Evolutionary conservation across 2,329 filamentous ascomycete genomes (phyloP).

Genomic region (Erysiphe pisi): DNA sequence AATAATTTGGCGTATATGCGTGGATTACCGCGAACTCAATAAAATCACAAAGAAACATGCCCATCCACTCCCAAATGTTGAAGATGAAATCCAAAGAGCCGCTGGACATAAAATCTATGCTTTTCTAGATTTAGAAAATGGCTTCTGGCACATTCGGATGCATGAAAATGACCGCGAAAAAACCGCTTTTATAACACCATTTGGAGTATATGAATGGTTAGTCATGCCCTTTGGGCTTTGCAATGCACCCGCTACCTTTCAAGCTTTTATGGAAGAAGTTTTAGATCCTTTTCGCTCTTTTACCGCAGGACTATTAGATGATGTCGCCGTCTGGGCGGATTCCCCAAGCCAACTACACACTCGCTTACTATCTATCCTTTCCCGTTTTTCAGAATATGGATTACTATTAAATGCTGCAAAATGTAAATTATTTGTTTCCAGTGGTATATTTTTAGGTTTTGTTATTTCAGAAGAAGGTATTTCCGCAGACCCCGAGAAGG

Average conservation of each 20-base stretch:
- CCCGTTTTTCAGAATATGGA: neutral
- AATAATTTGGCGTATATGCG: neutral
- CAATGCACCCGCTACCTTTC: neutral
- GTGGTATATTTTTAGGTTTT: too few species aligned
- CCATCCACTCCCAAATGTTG: neutral
- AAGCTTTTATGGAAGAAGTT: neutral
- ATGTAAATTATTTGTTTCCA: too few species aligned
- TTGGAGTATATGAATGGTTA: slow-evolving; percentile 1
- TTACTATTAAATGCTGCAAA: neutral
- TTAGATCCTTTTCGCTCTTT: neutral
- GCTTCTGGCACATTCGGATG: neutral
- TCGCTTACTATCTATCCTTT: neutral
- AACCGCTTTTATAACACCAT: neutral
- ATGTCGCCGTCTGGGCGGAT: neutral
- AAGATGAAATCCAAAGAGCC: neutral
- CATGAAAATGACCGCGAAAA: neutral
- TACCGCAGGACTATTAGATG: neutral
- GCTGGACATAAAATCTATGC: neutral
- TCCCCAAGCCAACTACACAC: neutral
- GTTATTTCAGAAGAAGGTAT: too few species aligned
- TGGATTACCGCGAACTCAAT: neutral
- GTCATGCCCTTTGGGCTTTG: neutral
- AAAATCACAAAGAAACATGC: slow-evolving; percentile 22
- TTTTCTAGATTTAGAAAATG: neutral
- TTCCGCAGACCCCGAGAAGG: too few species aligned